phyloP scores from a whole-genome alignment of 2,329 filamentous ascomycete species.

The Hortaea sp. region DNA sequence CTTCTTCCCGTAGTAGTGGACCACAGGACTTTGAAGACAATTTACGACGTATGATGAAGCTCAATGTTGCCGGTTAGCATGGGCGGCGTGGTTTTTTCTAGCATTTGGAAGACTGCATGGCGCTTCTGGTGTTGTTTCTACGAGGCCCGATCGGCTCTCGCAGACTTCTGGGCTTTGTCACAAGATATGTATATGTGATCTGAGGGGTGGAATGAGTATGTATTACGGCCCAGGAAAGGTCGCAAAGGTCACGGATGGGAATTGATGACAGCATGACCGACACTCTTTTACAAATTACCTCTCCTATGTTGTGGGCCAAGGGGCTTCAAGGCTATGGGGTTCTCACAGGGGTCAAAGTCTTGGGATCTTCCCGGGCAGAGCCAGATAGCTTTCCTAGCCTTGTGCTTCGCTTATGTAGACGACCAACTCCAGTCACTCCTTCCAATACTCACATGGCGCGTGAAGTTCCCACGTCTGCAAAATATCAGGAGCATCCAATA shows the following conservation, averaged over 20 bases:
- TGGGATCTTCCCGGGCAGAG: too few species aligned
- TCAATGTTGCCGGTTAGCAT: slow-evolving; percentile 18
- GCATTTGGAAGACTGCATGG: slow-evolving; percentile 6
- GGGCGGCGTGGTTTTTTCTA: background rate
- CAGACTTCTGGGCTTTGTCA: background rate
- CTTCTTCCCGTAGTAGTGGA: slow-evolving; percentile 3
- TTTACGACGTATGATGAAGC: slow-evolving; percentile 30
- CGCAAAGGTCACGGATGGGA: too few species aligned
- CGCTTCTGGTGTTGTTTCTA: slow-evolving; percentile 1
- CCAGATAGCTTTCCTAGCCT: too few species aligned
- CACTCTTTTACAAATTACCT: too few species aligned
- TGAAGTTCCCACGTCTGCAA: background rate
- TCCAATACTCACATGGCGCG: background rate
- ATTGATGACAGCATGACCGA: too few species aligned
- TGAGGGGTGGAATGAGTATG: background rate
- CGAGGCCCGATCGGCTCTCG: background rate
- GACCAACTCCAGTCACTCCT: slow-evolving; percentile 20
- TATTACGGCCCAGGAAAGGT: too few species aligned
- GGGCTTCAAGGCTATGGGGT: too few species aligned
- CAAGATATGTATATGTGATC: background rate
- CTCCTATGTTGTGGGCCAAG: too few species aligned
- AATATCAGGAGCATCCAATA: too few species aligned
- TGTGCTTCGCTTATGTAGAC: slow-evolving; percentile 12
- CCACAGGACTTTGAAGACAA: slow-evolving; percentile 30
- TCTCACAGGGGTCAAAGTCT: too few species aligned